These are phyloP conservation scores for Tilletiaria anomala DNA, from an alignment of 1,284 basidiomycete genomes.

Conservation along the genomic window DNA sequence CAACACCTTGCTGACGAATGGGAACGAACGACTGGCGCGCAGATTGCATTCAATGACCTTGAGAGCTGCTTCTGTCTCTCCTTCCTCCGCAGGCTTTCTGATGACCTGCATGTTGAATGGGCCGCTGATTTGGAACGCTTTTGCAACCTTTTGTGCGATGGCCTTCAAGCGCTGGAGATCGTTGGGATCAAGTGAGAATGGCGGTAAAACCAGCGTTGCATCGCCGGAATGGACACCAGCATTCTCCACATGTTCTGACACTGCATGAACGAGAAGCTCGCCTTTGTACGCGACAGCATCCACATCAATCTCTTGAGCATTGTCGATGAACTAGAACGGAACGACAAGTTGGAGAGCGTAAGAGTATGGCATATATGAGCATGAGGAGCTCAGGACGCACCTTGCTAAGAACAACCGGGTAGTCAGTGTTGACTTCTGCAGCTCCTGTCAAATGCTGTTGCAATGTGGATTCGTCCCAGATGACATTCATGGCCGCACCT, in stretches of 20 bases:
- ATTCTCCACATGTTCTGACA: constrained; percentile 98
- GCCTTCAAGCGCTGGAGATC: constrained; percentile 76
- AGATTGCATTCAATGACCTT: constrained; percentile 99
- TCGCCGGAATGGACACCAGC: constrained; percentile 98
- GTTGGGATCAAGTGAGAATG: constrained; percentile 59
- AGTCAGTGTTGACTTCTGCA: constrained; percentile 83
- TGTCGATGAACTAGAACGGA: constrained; percentile 62
- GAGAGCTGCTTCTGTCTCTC: constrained; percentile 53
- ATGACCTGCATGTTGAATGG: constrained; percentile 99
- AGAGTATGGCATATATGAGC: background rate
- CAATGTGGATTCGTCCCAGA: constrained; percentile 75
- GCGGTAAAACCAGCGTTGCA: constrained; percentile 93
- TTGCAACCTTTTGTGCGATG: constrained; percentile 87
- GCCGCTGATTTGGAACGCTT: constrained; percentile 87
- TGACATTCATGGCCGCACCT: constrained; percentile 98
- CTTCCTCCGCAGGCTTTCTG: constrained; percentile 55
- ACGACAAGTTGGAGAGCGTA: background rate
- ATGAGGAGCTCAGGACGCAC: background rate
- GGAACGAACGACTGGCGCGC: constrained; percentile 93
- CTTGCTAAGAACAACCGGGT: constrained; percentile 95
- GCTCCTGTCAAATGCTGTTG: constrained; percentile 88
- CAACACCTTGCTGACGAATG: constrained; percentile 95
- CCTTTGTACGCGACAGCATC: constrained; percentile 94
- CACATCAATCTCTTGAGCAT: constrained; percentile 93
- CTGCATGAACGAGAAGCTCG: constrained; percentile 81